phyloP scores from a whole-genome alignment of 108 stramenopile species.

The Discostella stelligeroides region DNA sequence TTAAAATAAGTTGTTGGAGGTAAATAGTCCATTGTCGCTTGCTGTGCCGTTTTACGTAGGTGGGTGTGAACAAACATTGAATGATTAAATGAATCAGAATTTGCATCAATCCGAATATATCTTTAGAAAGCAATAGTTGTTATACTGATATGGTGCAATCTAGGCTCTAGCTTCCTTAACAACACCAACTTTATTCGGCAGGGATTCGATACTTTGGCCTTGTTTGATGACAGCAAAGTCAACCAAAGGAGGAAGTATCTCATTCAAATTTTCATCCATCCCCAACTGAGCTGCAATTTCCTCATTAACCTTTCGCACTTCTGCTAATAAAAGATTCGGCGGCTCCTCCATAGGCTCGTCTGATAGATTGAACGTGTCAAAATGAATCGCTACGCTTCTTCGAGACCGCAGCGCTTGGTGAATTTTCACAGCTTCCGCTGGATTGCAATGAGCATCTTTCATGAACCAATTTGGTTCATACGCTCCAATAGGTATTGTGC shows the following conservation, averaged over 20 bases:
- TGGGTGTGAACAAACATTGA: no score
- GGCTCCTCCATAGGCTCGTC: conserved; percentile 81
- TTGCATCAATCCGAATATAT: no score
- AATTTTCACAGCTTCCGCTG: conserved; percentile 85
- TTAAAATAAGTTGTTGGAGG: no score
- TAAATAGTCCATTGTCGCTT: no score
- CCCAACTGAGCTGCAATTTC: conserved; percentile 31
- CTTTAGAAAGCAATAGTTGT: no score
- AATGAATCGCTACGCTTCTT: conserved; percentile 88
- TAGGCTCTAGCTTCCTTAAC: neutral
- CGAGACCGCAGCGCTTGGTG: conserved; percentile 62
- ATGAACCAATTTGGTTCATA: conserved; percentile 92
- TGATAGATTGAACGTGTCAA: conserved; percentile 87
- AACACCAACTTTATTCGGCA: conserved; percentile 5
- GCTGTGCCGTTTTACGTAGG: no score
- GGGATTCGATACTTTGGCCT: conserved; percentile 46
- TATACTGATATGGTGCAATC: no score
- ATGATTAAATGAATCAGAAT: no score
- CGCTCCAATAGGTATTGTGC: conserved; percentile 94
- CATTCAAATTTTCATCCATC: conserved; percentile 35
- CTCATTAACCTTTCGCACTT: conserved; percentile 37
- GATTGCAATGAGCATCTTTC: conserved; percentile 82
- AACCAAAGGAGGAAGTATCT: conserved; percentile 41
- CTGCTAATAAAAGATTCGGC: conserved; percentile 42
- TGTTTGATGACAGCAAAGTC: conserved; percentile 50